Percentiles rank a stretch among this genome's conserved stretches.
phyloP scores from a whole-genome alignment of 257 asterid genomes.

The Solanum corneliomulleri region DNA sequence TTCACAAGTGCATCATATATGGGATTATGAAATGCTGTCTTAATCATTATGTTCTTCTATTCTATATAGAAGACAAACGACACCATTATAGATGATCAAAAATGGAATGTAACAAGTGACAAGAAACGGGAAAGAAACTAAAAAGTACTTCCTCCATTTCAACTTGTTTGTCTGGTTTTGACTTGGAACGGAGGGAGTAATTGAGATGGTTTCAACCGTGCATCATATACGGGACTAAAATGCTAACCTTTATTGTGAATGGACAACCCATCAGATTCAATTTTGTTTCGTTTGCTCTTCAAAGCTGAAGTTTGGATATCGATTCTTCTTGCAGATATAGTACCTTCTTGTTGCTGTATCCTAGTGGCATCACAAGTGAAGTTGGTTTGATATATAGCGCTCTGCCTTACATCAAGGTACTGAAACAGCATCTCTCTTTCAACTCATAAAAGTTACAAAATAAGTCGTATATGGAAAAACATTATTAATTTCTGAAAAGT shows the following conservation, averaged over 20 bases:
- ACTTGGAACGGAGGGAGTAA: not conserved
- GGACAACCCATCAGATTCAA: not conserved
- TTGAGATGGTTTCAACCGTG: not conserved
- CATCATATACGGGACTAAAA: not conserved
- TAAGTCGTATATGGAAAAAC: not conserved
- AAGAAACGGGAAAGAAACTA: not conserved
- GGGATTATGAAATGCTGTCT: not conserved
- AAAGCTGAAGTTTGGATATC: not conserved
- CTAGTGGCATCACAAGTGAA: constrained; percentile 78
- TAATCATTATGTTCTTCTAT: not conserved
- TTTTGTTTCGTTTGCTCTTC: not conserved
- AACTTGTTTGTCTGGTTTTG: not conserved
- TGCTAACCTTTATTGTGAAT: not conserved
- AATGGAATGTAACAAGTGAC: not conserved
- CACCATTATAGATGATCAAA: not conserved
- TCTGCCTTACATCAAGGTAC: constrained; percentile 58
- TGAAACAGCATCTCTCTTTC: not conserved
- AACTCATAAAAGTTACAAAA: not conserved
- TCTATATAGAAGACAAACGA: not conserved
- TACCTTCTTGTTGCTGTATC: constrained; percentile 73
- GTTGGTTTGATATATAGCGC: constrained; percentile 70
- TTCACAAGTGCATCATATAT: not conserved
- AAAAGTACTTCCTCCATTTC: not conserved
- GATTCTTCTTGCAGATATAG: constrained; percentile 45
- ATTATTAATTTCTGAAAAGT: not conserved